Evolutionary conservation across 371 early-diverging fungal species (phyloP), one percentile per base, ranked within the genome.

Genomic region (Syncephalis fuscata): DNA sequence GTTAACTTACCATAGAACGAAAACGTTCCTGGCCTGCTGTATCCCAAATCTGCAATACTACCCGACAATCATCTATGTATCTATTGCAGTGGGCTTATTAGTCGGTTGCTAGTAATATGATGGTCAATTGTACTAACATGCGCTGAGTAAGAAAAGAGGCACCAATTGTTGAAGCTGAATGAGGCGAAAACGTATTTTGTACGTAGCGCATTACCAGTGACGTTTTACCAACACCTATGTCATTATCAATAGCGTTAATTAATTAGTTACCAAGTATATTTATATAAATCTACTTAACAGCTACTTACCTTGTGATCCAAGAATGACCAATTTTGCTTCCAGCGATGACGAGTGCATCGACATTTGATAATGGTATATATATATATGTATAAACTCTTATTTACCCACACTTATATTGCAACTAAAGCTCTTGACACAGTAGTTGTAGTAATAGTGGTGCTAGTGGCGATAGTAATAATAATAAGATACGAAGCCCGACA

Each of bases 191-290:
- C 14, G 82, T 80, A 51, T 71, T 80, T 54, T 75, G 71, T 45
- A 84, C 76, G 57, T 79, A 84, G 25, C 85, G 73, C n/a, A 76
- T 71, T n/a, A 81, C 82, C 45, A 84, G 69, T 46, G 85, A 84
- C 16, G 85, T 81, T 63, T 84, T 84, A 39, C 85, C 85, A 46
- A 84, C 84, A 45, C 80, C 84, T 83, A 67, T 44, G 45, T 9
- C 24, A 36, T 7, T 41, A 46, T 37, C 49, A 32, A 48, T 1
- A 43, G 14, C 23, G 49, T 22, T 22, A 41, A 27, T 24, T 2
- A 25, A 39, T 25, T 15, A 22, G 46, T 14, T 39, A 49, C n/a
- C 7, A 36, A n/a, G 23, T 45, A 14, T 32, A 24, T 38, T 11
- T 5, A 23, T 38, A 19, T 24, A 38, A 21, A 24, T 39, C 17